Evolutionary conservation across 169 alveolate genomes (phyloP), one percentile per base, ranked within the genome.

Genomic region (Besnoitia besnoiti): DNA sequence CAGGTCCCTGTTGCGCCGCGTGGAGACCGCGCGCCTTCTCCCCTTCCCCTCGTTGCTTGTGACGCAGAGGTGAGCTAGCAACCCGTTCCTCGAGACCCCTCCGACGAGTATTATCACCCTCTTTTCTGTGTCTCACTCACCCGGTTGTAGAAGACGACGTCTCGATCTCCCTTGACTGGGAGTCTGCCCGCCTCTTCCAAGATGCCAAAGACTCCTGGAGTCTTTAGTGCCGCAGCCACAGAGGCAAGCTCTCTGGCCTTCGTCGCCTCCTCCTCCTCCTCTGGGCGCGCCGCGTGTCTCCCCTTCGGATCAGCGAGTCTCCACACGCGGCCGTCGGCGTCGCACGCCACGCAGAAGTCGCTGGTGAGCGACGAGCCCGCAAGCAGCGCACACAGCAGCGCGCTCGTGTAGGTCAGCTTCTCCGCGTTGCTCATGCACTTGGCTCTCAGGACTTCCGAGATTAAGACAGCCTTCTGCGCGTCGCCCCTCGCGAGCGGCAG

Each of bases 151-250:
- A 73, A 73, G 44, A 73, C 27, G 46, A 21, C 82, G 46, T 73
- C 82, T 7, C 82, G 40, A n/a, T 73, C 24, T 7, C 82, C 82
- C n/a, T 73, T 73, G 46, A n/a, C 47, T 2, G 82, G 82, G 82
- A 73, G 82, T 73, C 46, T 19, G n/a, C 47, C 39, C n/a, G 46
- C 82, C 21, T 73, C 82, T 10, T 73, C 82, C 44, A 73, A 42
- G 5, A 73, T 2, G 8, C 46, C 47, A n/a, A 73, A 73, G 7
- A 73, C n/a, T 1, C 82, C 82, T 8, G 82, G 44, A 7, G 82
- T 73, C 46, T 73, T 73, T 42, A 55, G 30, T n/a, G 24, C 33
- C n/a, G 12, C 7, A n/a, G n/a, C 67, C 33, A 55, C 67, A n/a
- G n/a, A n/a, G n/a, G 67, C 67, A 16, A 19, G n/a, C n/a, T n/a